These are phyloP conservation scores for Talaromyces proteolyticus DNA, from an alignment of 495 filamentous ascomycete genomes.

Conservation along the genomic window DNA sequence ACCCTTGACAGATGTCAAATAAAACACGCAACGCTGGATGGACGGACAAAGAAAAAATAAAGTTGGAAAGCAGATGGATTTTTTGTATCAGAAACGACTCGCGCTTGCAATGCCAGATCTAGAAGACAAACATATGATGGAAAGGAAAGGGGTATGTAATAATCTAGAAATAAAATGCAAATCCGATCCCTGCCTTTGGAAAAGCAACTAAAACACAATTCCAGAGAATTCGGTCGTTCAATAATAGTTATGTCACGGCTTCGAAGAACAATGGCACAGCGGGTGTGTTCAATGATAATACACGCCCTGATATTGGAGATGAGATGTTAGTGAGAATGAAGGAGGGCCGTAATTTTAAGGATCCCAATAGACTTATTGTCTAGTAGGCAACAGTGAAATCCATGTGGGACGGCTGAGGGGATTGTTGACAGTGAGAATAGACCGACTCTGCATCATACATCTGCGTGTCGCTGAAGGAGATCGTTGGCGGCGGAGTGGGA, in stretches of 20 bases:
- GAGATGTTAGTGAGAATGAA: neutral
- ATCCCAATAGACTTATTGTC: constrained; percentile 1
- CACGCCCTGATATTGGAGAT: neutral
- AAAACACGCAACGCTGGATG: constrained; percentile 9
- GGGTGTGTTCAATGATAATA: constrained; percentile 2
- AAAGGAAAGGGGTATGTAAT: constrained; percentile 7
- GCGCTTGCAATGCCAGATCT: constrained; percentile 49
- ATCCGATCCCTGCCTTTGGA: neutral
- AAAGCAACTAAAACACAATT: constrained; percentile 4
- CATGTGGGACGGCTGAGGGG: constrained; percentile 29
- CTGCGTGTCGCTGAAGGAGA: constrained; percentile 33
- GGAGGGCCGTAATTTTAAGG: no score
- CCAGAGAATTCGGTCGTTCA: constrained; percentile 2
- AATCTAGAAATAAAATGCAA: constrained; percentile 11
- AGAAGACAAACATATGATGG: constrained; percentile 10
- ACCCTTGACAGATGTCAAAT: constrained; percentile 5
- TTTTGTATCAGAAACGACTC: constrained; percentile 36
- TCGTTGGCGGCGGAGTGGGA: constrained; percentile 29
- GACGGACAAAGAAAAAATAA: constrained; percentile 16
- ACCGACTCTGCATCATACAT: constrained; percentile 32
- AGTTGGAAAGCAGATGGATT: constrained; percentile 17
- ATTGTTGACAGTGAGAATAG: constrained; percentile 27
- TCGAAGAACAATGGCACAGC: constrained; percentile 6
- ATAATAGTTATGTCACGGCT: constrained; percentile 3
- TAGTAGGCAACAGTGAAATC: constrained; percentile 28